Percentiles rank a stretch among this genome's conserved stretches.
Conservation (phyloP, 441 rosid genomes). For the Adansonia grandidieri region DNA sequence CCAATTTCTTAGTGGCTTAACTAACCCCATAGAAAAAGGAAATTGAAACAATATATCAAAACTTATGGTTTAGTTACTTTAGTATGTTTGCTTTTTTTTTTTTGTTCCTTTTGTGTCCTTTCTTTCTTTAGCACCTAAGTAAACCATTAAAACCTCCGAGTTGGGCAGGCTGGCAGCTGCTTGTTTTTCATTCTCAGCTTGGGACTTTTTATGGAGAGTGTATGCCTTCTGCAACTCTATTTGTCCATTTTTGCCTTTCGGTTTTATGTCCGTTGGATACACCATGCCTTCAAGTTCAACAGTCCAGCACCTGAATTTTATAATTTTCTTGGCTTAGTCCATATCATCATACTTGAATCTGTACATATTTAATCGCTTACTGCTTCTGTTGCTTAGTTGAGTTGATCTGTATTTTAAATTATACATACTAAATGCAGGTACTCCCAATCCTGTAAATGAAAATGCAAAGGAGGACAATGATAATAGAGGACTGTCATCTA, state of each 20-base stretch:
- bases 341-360: not conserved
- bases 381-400: not conserved
- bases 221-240: not conserved
- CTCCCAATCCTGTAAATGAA: slow-evolving; percentile 48
- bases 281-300: not conserved
- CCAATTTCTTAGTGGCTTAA: too few species aligned
- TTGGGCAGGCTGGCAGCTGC: too few species aligned
- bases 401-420: slow-evolving; percentile 24
- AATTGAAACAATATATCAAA: not conserved
- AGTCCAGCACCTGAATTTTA: not conserved
- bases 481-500: slow-evolving; percentile 49
- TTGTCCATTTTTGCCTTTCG: not conserved
- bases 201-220: not conserved
- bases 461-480: slow-evolving; percentile 41
- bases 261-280: not conserved
- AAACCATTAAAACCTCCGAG: not conserved
- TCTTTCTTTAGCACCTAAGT: not conserved
- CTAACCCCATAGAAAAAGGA: too few species aligned
- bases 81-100: not conserved
- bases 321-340: not conserved
- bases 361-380: not conserved
- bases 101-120: not conserved
- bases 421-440: slow-evolving; percentile 48
- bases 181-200: not conserved
- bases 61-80: not conserved